Percentiles rank a stretch among this genome's conserved stretches.
These are phyloP conservation scores for Xanthoparmelia taractica DNA, from an alignment of 495 filamentous ascomycete species.

Conservation along the genomic window DNA sequence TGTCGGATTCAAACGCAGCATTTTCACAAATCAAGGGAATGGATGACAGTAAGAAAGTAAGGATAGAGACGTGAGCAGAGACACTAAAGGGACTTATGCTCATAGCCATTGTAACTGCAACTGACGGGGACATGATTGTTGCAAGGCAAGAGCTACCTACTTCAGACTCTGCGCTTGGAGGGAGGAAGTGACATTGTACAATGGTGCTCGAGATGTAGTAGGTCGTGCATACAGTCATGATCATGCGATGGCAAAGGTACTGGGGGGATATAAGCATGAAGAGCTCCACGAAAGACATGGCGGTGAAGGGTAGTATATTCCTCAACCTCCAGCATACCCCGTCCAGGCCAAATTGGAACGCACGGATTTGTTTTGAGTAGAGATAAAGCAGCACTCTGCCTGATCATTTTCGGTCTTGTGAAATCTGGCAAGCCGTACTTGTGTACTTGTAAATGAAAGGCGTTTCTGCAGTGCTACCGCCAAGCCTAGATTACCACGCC, in stretches of 20 bases:
- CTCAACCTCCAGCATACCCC: background rate
- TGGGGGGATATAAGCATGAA: background rate
- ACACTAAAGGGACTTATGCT: background rate
- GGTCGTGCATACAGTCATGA: background rate
- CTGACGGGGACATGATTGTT: background rate
- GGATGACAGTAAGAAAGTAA: background rate
- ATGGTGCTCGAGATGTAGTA: background rate
- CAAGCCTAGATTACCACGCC: background rate
- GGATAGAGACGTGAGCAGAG: background rate
- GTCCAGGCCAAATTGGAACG: background rate
- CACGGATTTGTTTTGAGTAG: background rate
- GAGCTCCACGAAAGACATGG: background rate
- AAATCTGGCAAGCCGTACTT: background rate
- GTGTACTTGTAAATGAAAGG: too few species aligned
- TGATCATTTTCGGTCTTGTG: background rate
- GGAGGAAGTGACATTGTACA: background rate
- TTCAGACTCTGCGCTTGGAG: background rate
- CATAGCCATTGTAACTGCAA: background rate
- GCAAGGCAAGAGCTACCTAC: background rate
- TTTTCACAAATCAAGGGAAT: background rate
- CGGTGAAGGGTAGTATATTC: background rate
- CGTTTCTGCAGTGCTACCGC: background rate
- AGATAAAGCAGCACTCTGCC: background rate
- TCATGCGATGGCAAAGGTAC: background rate
- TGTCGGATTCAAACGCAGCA: conserved; percentile 23